These are phyloP conservation scores for Vigna radiata DNA, from an alignment of 306 rosid genomes.

Conservation along the genomic window DNA sequence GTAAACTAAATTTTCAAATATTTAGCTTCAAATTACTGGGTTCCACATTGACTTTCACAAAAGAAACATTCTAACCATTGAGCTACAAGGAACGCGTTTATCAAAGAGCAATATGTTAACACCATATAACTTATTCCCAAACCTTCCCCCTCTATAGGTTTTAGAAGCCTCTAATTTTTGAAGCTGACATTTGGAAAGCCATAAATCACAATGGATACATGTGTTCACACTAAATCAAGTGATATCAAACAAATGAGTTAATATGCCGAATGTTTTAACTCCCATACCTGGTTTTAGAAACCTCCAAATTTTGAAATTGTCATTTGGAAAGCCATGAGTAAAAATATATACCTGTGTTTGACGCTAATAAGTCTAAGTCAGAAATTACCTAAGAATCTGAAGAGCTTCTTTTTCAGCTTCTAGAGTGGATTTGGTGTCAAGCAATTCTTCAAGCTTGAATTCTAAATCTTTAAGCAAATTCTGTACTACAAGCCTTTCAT, in stretches of 20 bases:
- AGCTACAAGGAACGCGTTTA: neutral
- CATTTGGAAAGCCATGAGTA: no score
- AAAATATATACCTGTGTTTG: no score
- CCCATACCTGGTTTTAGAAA: no score
- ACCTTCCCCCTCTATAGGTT: neutral
- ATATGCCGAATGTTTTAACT: neutral
- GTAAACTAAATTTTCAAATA: conserved; percentile 1
- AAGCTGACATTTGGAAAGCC: conserved; percentile 30
- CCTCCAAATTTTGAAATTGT: no score
- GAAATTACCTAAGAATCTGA: conserved; percentile 77
- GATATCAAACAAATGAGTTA: conserved; percentile 21
- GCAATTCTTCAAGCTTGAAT: conserved; percentile 63
- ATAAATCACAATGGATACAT: conserved; percentile 26
- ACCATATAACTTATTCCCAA: conserved; percentile 7
- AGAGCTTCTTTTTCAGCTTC: conserved; percentile 96
- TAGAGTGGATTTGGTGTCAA: conserved; percentile 75
- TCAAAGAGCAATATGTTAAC: neutral
- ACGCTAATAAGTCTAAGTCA: neutral
- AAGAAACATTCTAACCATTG: neutral
- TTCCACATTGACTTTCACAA: neutral
- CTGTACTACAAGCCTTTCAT: conserved; percentile 65
- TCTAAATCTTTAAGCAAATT: conserved; percentile 59
- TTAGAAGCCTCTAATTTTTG: conserved; percentile 7
- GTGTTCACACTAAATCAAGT: conserved; percentile 28
- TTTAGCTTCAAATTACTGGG: conserved; percentile 8